Evolutionary conservation across 2,329 filamentous ascomycete genomes (phyloP).

Genomic region (Arthrinium puccinioides): DNA sequence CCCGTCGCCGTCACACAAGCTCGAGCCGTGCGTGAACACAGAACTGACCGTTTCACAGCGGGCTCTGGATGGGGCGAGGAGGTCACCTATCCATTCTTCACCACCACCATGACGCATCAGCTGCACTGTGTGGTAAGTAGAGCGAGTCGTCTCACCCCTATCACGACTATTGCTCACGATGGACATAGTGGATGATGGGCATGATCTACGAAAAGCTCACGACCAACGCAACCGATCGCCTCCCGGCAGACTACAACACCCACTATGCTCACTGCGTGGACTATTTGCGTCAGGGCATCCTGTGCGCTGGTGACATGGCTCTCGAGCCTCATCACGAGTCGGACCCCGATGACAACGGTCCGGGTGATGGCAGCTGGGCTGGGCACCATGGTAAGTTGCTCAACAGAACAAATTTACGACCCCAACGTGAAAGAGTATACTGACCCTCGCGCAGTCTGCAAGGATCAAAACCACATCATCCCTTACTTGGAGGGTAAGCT

Average conservation of each 20-base stretch:
- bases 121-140: constrained; percentile 25
- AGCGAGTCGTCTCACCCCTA: background rate
- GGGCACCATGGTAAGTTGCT: constrained; percentile 13
- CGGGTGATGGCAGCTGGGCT: constrained; percentile 15
- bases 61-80: constrained; percentile 30
- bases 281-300: constrained; percentile 17
- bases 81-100: constrained; percentile 27
- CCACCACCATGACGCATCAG: constrained; percentile 28
- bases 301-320: constrained; percentile 16
- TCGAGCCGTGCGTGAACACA: background rate
- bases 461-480: constrained; percentile 15
- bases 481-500: constrained; percentile 13
- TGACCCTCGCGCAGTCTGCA: constrained; percentile 12
- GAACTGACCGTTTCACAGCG: constrained; percentile 9
- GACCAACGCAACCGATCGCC: constrained; percentile 8
- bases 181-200: constrained; percentile 25
- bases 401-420: too few species aligned
- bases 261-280: constrained; percentile 17
- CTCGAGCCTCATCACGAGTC: constrained; percentile 14
- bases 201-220: constrained; percentile 22
- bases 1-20: background rate
- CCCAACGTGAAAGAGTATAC: too few species aligned
- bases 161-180: background rate
- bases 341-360: constrained; percentile 14
- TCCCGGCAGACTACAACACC: constrained; percentile 19